phyloP scores from a whole-genome alignment of 2,329 filamentous ascomycete species.

The Plenodomus tracheiphilus region DNA sequence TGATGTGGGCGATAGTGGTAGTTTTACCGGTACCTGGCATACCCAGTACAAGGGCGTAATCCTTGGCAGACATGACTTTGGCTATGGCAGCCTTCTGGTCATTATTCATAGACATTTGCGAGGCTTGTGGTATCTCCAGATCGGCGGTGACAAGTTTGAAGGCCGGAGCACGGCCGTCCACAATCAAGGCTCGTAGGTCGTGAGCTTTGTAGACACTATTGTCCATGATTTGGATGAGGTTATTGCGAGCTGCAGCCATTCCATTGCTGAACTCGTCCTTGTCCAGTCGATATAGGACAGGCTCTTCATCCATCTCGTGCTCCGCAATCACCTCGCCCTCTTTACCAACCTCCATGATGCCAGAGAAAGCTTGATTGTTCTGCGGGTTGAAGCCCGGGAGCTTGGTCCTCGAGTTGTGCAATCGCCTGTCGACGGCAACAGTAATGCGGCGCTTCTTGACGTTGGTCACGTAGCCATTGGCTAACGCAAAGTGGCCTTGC shows the following conservation, averaged over 20 bases:
- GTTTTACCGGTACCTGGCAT: constrained; percentile 99
- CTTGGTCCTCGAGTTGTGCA: constrained; percentile 82
- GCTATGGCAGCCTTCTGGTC: constrained; percentile 86
- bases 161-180: constrained; percentile 72
- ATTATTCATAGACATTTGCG: constrained; percentile 73
- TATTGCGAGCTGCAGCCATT: constrained; percentile 93
- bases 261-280: constrained; percentile 99
- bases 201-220: constrained; percentile 71
- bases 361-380: constrained; percentile 82
- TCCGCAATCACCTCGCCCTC: constrained; percentile 47
- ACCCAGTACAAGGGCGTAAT: constrained; percentile 95
- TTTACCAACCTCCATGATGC: constrained; percentile 82
- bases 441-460: constrained; percentile 76
- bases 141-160: constrained; percentile 72
- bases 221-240: constrained; percentile 89
- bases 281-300: constrained; percentile 80
- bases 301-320: constrained; percentile 53
- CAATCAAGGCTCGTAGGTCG: constrained; percentile 76
- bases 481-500: constrained; percentile 89
- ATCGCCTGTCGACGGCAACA: constrained; percentile 84
- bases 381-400: constrained; percentile 74
- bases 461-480: constrained; percentile 85
- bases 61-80: constrained; percentile 92
- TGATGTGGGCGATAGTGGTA: constrained; percentile 97
- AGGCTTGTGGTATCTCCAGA: constrained; percentile 56